These are phyloP conservation scores for Physcomitrellopsis africana DNA, from an alignment of 225 moss, liverwort and hornwort species.

Conservation along the genomic window DNA sequence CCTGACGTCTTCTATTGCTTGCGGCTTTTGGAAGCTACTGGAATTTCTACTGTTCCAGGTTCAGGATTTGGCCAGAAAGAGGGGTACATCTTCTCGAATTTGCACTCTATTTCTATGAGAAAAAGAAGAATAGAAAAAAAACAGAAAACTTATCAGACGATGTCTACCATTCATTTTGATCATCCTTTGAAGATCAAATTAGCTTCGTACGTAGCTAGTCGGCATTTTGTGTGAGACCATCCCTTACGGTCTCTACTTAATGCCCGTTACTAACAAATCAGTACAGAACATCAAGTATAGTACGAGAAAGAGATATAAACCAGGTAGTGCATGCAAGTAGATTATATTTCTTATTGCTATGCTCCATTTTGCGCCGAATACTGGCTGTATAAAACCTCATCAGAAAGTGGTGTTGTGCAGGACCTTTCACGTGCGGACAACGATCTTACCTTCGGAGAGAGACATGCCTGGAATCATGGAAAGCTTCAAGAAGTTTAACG, in stretches of 20 bases:
- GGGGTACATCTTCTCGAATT: conserved; percentile 48
- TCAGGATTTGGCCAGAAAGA: conserved; percentile 96
- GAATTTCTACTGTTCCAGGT: conserved; percentile 93
- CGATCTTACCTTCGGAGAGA: conserved; percentile 80
- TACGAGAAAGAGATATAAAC: not conserved
- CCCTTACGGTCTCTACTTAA: no score
- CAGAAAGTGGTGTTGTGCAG: conserved; percentile 40
- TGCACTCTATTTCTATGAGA: no score
- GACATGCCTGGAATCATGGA: conserved; percentile 89
- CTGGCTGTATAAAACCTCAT: not conserved
- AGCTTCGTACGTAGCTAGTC: no score
- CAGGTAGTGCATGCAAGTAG: not conserved
- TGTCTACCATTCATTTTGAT: no score
- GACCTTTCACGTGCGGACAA: conserved; percentile 87
- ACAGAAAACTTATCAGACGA: no score
- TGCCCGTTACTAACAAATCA: no score
- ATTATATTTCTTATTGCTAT: not conserved
- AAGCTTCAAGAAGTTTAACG: conserved; percentile 82
- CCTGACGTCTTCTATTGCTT: conserved; percentile 88
- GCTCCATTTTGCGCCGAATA: not conserved
- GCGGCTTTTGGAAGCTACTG: conserved; percentile 78
- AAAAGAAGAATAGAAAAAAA: no score
- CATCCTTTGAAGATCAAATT: no score
- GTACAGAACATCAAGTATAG: not conserved
- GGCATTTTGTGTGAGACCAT: no score